phyloP scores from a whole-genome alignment of 2,329 filamentous ascomycete species.

The Pestalotiopsis sp. region DNA sequence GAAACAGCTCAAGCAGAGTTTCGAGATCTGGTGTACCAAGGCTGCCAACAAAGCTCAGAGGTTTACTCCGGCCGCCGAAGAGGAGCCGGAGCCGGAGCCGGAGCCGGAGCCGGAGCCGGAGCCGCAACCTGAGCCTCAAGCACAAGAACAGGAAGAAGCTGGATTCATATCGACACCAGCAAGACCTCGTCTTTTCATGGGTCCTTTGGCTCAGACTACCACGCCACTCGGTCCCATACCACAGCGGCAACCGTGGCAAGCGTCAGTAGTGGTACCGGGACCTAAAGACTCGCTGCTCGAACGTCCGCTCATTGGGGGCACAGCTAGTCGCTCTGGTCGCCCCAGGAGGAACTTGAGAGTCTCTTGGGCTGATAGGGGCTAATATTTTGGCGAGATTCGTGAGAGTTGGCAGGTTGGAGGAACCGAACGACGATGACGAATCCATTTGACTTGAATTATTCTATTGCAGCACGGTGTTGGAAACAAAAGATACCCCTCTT shows the following conservation, averaged over 20 bases:
- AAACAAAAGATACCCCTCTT: slow-evolving; percentile 5
- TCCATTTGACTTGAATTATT: background rate
- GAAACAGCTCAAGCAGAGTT: slow-evolving; percentile 24
- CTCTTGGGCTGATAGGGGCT: slow-evolving; percentile 24
- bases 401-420: background rate
- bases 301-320: slow-evolving; percentile 23
- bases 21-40: slow-evolving; percentile 29
- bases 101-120: no score
- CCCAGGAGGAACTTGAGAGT: slow-evolving; percentile 28
- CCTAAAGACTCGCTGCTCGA: slow-evolving; percentile 23
- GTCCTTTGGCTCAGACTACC: slow-evolving; percentile 27
- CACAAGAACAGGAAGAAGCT: slow-evolving; percentile 23
- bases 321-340: slow-evolving; percentile 19
- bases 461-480: background rate
- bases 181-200: slow-evolving; percentile 28
- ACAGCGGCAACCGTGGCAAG: slow-evolving; percentile 22
- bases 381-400: background rate
- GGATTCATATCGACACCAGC: slow-evolving; percentile 30
- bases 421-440: background rate
- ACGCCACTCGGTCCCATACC: slow-evolving; percentile 32
- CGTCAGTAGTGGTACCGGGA: background rate
- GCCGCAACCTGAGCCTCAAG: slow-evolving; percentile 1
- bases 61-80: slow-evolving; percentile 11
- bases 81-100: slow-evolving; percentile 15
- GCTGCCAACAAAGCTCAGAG: slow-evolving; percentile 23